These are phyloP conservation scores for Sisymbrium irio DNA, from an alignment of 345 rosid species.

Conservation along the genomic window DNA sequence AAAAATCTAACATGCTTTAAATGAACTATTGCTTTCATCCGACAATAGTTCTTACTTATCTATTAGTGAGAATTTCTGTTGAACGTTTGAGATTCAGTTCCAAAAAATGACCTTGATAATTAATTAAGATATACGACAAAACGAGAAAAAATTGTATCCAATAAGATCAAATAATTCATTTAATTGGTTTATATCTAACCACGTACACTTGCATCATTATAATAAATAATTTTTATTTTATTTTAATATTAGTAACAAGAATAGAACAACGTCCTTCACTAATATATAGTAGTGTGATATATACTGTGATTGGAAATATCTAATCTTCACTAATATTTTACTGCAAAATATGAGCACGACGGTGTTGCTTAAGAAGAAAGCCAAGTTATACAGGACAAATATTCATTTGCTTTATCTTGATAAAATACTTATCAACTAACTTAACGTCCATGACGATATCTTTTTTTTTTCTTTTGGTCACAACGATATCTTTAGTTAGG, in stretches of 20 bases:
- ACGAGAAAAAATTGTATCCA: no score
- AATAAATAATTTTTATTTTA: background rate
- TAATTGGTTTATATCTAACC: no score
- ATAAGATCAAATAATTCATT: no score
- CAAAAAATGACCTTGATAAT: no score
- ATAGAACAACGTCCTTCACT: background rate
- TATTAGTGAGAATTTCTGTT: no score
- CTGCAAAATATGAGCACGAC: background rate
- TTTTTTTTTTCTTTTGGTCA: no score
- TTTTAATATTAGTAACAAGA: background rate
- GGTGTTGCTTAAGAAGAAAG: constrained; percentile 25
- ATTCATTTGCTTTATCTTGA: constrained; percentile 18
- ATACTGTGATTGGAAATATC: background rate
- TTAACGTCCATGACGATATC: constrained; percentile 22
- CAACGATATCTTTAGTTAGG: background rate
- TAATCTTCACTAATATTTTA: background rate
- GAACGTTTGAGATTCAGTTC: no score
- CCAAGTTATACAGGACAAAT: constrained; percentile 11
- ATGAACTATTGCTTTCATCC: no score
- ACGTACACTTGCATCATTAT: background rate
- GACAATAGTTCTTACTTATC: no score
- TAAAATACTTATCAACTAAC: constrained; percentile 30
- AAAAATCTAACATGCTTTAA: no score
- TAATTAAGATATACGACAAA: no score
- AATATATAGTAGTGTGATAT: background rate